A percentile compares a stretch with the other conserved stretches of the same genome.
phyloP scores from a whole-genome alignment of 345 rosid genomes.

The Citrus glauca region DNA sequence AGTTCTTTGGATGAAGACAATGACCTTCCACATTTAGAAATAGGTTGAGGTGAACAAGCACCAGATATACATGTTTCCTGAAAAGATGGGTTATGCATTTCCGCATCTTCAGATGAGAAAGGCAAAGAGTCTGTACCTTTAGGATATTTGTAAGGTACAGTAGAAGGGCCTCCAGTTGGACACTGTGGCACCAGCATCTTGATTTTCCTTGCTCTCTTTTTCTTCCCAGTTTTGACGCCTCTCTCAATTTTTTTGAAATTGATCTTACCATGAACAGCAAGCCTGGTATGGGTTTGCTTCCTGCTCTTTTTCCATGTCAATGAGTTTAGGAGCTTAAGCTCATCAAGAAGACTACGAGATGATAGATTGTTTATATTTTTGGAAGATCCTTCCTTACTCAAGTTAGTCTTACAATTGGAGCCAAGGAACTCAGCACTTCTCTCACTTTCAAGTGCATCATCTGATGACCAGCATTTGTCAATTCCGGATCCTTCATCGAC shows the following conservation, averaged over 20 bases:
- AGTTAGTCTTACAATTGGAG: constrained; percentile 15
- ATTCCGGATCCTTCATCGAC: constrained; percentile 48
- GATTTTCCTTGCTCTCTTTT: constrained; percentile 23
- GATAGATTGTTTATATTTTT: constrained; percentile 18
- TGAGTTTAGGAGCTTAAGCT: constrained; percentile 46
- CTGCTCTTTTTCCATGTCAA: constrained; percentile 40
- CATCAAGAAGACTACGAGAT: constrained; percentile 46
- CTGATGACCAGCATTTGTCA: constrained; percentile 51
- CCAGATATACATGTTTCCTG: constrained; percentile 7
- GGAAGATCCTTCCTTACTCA: constrained; percentile 13
- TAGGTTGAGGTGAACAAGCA: constrained; percentile 6
- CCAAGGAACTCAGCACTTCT: constrained; percentile 34
- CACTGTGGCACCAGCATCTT: constrained; percentile 20
- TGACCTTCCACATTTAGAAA: constrained; percentile 13
- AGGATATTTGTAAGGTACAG: background rate
- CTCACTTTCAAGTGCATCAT: constrained; percentile 43
- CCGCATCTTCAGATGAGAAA: constrained; percentile 21
- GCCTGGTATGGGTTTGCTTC: constrained; percentile 14
- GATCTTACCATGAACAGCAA: constrained; percentile 20
- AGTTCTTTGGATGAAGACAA: constrained; percentile 18
- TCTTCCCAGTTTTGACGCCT: constrained; percentile 31
- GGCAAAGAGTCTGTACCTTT: constrained; percentile 5
- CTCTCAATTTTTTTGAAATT: constrained; percentile 16
- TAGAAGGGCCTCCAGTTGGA: constrained; percentile 7
- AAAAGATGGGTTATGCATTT: constrained; percentile 15